Evolutionary conservation across 1,284 basidiomycete genomes (phyloP).

Genomic region (Pseudomicrostroma phylloplanum): DNA sequence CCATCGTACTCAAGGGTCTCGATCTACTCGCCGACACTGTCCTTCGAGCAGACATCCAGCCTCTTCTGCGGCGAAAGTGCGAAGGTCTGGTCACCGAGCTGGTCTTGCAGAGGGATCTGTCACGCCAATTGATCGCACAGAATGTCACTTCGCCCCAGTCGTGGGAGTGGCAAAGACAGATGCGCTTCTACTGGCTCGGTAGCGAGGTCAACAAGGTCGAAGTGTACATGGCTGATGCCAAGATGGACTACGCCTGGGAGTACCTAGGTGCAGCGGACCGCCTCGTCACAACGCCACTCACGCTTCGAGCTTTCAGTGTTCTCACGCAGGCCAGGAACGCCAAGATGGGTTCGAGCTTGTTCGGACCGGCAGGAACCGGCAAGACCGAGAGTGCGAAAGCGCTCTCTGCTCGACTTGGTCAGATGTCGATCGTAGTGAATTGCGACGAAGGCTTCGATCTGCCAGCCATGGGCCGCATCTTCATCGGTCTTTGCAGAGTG

Average conservation of each 20-base stretch:
- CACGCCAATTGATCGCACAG: conserved; percentile 69
- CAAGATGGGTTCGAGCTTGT: conserved; percentile 67
- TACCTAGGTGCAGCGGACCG: conserved; percentile 94
- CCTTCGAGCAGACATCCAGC: conserved; percentile 69
- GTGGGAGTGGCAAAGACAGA: conserved; percentile 94
- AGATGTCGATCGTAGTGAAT: conserved; percentile 97
- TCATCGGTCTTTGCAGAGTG: conserved; percentile 95
- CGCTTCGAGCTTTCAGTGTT: conserved; percentile 94
- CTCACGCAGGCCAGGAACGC: conserved; percentile 91
- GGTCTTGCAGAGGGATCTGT: conserved; percentile 93
- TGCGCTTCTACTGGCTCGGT: conserved; percentile 83
- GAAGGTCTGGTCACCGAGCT: conserved; percentile 98
- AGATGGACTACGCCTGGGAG: conserved; percentile 97
- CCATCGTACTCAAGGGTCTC: conserved; percentile 72
- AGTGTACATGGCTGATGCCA: conserved; percentile 75
- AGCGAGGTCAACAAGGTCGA: conserved; percentile 51
- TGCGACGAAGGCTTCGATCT: conserved; percentile 99
- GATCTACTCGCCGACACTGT: conserved; percentile 94
- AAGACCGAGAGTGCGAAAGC: conserved; percentile 99
- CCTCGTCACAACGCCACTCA: conserved; percentile 94
- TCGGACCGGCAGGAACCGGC: conserved; percentile 95
- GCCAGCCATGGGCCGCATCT: conserved; percentile 99
- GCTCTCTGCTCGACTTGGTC: conserved; percentile 90
- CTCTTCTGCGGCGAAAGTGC: conserved; percentile 88
- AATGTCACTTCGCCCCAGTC: conserved; percentile 63